Conservation (phyloP, 106 monocot species). For the Gastrodia elata region DNA sequence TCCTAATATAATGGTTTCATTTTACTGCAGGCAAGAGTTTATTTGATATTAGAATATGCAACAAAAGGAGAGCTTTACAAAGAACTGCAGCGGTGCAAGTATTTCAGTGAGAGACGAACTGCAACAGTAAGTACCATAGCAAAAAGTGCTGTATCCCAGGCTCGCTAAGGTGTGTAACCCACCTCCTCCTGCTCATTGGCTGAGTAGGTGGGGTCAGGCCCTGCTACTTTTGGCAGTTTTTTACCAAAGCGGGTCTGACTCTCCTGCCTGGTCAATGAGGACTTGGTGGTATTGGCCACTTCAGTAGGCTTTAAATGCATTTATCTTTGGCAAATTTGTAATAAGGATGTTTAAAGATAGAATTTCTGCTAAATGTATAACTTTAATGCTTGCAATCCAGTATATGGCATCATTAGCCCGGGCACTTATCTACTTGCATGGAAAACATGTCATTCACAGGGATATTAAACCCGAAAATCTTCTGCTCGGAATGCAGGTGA, state of each 20-base stretch:
- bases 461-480: constrained; percentile 99
- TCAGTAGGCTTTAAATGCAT: not conserved
- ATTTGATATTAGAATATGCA: constrained; percentile 90
- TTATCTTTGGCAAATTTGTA: too few species aligned
- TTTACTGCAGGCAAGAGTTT: constrained; percentile 73
- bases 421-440: constrained; percentile 88
- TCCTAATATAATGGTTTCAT: not conserved
- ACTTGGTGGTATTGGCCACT: not conserved
- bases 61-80: constrained; percentile 96
- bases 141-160: too few species aligned
- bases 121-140: constrained; percentile 90
- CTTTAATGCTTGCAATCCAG: constrained; percentile 17
- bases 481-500: constrained; percentile 77
- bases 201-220: too few species aligned
- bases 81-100: constrained; percentile 87
- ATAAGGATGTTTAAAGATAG: not conserved
- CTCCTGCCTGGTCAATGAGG: too few species aligned
- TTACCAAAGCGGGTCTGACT: too few species aligned
- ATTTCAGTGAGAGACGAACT: constrained; percentile 87
- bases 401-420: constrained; percentile 82
- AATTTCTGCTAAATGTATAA: constrained; percentile 3
- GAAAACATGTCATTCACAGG: constrained; percentile 97
- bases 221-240: too few species aligned
- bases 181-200: too few species aligned
- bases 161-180: too few species aligned